phyloP scores from a whole-genome alignment of 2,329 filamentous ascomycete species.

The Sclerotinia nivalis region DNA sequence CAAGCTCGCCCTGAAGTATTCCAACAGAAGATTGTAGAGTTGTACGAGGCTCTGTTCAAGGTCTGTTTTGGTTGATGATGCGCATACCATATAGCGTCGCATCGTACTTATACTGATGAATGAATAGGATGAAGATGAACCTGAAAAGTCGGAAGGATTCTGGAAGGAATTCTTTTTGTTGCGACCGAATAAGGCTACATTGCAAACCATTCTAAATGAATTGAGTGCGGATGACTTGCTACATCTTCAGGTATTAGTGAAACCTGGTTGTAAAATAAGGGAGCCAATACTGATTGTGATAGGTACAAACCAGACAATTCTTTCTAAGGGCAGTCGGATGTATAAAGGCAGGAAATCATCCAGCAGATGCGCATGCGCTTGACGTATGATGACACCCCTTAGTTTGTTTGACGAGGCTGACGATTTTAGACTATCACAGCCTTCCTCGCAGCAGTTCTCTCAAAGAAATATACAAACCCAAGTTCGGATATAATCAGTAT shows the following conservation, averaged over 20 bases:
- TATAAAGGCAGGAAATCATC: slow-evolving; percentile 60
- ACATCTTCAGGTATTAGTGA: slow-evolving; percentile 61
- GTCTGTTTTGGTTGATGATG: slow-evolving; percentile 44
- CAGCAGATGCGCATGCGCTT: slow-evolving; percentile 74
- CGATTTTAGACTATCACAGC: slow-evolving; percentile 76
- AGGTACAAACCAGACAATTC: slow-evolving; percentile 55
- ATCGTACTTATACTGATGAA: slow-evolving; percentile 27
- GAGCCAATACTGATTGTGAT: slow-evolving; percentile 26
- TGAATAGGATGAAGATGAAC: slow-evolving; percentile 61
- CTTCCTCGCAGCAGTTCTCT: slow-evolving; percentile 78
- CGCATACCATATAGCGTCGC: slow-evolving; percentile 14
- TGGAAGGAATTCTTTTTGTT: slow-evolving; percentile 96
- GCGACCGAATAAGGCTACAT: slow-evolving; percentile 69
- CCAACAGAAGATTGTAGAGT: slow-evolving; percentile 87
- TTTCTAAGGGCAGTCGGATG: slow-evolving; percentile 72
- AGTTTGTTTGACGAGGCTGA: slow-evolving; percentile 43
- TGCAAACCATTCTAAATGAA: slow-evolving; percentile 69
- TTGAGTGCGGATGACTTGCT: slow-evolving; percentile 74
- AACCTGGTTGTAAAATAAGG: background rate
- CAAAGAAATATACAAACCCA: slow-evolving; percentile 90
- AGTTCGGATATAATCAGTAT: slow-evolving; percentile 93
- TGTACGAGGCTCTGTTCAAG: slow-evolving; percentile 85
- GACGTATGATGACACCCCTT: slow-evolving; percentile 61
- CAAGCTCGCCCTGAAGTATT: slow-evolving; percentile 88
- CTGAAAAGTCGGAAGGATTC: slow-evolving; percentile 81